Conservation (phyloP, 768 basidiomycete genomes). For the Mycena filopes region DNA sequence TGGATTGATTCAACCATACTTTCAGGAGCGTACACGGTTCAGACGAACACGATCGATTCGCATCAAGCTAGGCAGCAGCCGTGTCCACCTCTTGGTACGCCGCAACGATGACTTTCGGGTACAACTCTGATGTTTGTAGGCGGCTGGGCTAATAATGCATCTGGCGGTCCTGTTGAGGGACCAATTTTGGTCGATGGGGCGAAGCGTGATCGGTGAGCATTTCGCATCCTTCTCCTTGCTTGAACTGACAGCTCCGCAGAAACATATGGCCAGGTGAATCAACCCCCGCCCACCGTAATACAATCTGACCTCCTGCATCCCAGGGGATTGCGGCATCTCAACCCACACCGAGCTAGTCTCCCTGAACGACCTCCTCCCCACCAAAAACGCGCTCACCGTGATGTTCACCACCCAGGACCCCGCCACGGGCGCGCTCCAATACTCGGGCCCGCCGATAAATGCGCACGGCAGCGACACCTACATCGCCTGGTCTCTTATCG, state of each 20-base stretch:
- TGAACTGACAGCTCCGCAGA: conserved; percentile 25
- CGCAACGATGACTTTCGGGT: background rate
- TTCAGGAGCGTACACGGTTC: conserved; percentile 59
- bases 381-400: conserved; percentile 59
- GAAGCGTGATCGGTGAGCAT: conserved; percentile 57
- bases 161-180: conserved; percentile 56
- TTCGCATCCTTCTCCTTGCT: background rate
- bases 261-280: conserved; percentile 42
- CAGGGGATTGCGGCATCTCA: conserved; percentile 56
- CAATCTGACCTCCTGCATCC: too few species aligned
- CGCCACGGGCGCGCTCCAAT: conserved; percentile 55
- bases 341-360: conserved; percentile 50
- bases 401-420: conserved; percentile 62
- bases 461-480: conserved; percentile 55
- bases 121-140: conserved; percentile 37
- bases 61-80: conserved; percentile 48
- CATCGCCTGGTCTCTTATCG: conserved; percentile 62
- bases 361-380: conserved; percentile 46
- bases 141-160: conserved; percentile 59
- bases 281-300: too few species aligned
- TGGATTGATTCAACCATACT: too few species aligned
- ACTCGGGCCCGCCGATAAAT: conserved; percentile 53
- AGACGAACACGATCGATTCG: conserved; percentile 57
- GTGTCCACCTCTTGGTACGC: conserved; percentile 36
- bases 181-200: conserved; percentile 67